Conservation (phyloP, 176 grass and related monocot species). For the Paspalum notatum region DNA sequence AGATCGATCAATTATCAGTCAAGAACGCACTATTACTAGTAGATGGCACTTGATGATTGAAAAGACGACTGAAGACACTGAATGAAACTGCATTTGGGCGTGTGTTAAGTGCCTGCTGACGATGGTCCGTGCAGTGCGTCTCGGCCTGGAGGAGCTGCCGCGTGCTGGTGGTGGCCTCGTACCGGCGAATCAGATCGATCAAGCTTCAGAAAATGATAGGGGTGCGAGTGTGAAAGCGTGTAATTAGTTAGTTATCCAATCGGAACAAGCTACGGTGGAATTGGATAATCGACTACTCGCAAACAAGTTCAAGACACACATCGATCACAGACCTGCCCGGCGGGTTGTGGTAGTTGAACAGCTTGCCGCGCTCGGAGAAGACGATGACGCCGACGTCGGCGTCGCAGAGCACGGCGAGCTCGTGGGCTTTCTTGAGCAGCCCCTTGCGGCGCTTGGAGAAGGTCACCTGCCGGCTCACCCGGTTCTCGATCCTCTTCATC, state of each 20-base stretch:
- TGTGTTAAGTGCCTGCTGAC: slow-evolving; percentile 17
- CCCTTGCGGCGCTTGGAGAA: slow-evolving; percentile 59
- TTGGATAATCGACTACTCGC: too few relatives aligned
- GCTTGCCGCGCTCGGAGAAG: slow-evolving; percentile 52
- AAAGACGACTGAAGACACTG: neutral
- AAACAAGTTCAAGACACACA: too few relatives aligned
- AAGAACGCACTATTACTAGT: neutral
- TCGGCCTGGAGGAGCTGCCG: slow-evolving; percentile 28
- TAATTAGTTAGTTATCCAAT: too few relatives aligned
- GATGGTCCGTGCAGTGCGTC: neutral
- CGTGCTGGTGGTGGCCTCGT: slow-evolving; percentile 40
- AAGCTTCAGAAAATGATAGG: slow-evolving; percentile 32
- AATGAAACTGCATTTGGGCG: neutral
- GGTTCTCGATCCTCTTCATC: slow-evolving; percentile 56
- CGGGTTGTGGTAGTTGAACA: slow-evolving; percentile 44
- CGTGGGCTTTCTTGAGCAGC: slow-evolving; percentile 56
- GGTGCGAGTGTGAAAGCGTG: neutral
- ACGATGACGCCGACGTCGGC: slow-evolving; percentile 45
- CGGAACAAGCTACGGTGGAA: too few relatives aligned
- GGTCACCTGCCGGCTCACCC: slow-evolving; percentile 34
- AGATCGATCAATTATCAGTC: neutral
- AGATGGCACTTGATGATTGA: neutral
- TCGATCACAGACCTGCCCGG: slow-evolving; percentile 50
- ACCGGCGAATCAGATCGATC: slow-evolving; percentile 53
- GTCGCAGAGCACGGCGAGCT: slow-evolving; percentile 66